Conservation (phyloP, 371 early-diverging fungal species). For the Circinella minor region DNA sequence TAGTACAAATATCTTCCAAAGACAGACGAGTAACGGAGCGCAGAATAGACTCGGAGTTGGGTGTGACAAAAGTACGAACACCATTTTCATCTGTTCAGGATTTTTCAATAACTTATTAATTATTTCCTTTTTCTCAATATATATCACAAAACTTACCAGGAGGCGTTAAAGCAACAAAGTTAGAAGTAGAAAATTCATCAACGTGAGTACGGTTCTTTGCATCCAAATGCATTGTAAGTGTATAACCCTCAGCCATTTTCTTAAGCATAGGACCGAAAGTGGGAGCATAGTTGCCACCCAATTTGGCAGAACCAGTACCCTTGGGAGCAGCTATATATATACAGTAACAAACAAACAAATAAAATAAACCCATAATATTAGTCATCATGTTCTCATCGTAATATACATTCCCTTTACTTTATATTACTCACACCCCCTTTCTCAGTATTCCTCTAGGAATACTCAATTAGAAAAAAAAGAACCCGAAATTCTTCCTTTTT, state of each 20-base stretch:
- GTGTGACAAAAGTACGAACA: conserved; percentile 72
- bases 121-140: not conserved
- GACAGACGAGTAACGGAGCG: conserved; percentile 77
- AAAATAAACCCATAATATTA: not conserved
- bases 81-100: conserved; percentile 42
- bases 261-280: conserved; percentile 59
- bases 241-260: conserved; percentile 70
- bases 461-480: too few relatives aligned
- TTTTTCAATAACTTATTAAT: conserved; percentile 1
- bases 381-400: too few relatives aligned
- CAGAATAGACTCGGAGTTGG: conserved; percentile 67
- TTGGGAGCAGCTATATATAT: conserved; percentile 52
- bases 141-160: conserved; percentile 32
- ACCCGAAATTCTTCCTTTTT: too few relatives aligned
- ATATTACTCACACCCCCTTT: too few relatives aligned
- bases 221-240: conserved; percentile 79
- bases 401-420: too few relatives aligned
- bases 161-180: conserved; percentile 76
- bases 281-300: conserved; percentile 83
- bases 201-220: conserved; percentile 66
- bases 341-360: not conserved
- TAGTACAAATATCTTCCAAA: conserved; percentile 65
- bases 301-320: conserved; percentile 71
- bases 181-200: conserved; percentile 85
- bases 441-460: too few relatives aligned